These are phyloP conservation scores for Ogataea kodamae DNA, from an alignment of 805 yeast genomes.

Conservation along the genomic window DNA sequence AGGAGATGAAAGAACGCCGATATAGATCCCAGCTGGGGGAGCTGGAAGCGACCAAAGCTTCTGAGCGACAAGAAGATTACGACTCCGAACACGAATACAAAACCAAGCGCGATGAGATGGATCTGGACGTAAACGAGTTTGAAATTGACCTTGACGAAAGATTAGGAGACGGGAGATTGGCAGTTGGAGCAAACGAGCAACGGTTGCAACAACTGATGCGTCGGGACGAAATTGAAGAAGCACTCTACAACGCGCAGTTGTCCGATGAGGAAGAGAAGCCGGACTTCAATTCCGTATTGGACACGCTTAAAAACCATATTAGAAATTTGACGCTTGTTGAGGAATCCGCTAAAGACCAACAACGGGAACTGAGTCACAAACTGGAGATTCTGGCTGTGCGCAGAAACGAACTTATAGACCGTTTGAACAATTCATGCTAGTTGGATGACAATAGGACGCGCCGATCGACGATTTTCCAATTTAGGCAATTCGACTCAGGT, in stretches of 20 bases:
- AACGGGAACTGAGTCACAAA: constrained; percentile 1
- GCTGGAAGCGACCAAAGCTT: constrained; percentile 16
- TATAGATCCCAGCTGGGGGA: constrained; percentile 12
- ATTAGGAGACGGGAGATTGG: constrained; percentile 28
- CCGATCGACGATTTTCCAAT: constrained; percentile 13
- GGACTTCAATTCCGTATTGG: constrained; percentile 3
- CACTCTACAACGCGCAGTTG: constrained; percentile 31
- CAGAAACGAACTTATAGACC: constrained; percentile 2
- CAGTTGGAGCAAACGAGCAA: constrained; percentile 29
- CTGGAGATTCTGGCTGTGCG: constrained; percentile 2
- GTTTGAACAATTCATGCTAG: constrained; percentile 7
- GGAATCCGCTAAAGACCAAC: constrained; percentile 1
- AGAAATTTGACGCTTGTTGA: constrained; percentile 2
- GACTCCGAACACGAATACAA: constrained; percentile 19
- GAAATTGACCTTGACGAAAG: constrained; percentile 24
- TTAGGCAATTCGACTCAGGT: constrained; percentile 16
- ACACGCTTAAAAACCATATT: constrained; percentile 3
- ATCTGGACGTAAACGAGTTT: constrained; percentile 13
- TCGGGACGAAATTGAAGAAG: constrained; percentile 34
- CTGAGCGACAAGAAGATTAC: constrained; percentile 20
- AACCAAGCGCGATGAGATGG: constrained; percentile 7
- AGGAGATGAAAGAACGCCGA: constrained; percentile 25
- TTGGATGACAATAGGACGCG: constrained; percentile 4
- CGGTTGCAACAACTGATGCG: constrained; percentile 25
- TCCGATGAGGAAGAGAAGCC: constrained; percentile 17